phyloP scores from a whole-genome alignment of 192 early-diverging fungal species.

The Podila horticola region DNA sequence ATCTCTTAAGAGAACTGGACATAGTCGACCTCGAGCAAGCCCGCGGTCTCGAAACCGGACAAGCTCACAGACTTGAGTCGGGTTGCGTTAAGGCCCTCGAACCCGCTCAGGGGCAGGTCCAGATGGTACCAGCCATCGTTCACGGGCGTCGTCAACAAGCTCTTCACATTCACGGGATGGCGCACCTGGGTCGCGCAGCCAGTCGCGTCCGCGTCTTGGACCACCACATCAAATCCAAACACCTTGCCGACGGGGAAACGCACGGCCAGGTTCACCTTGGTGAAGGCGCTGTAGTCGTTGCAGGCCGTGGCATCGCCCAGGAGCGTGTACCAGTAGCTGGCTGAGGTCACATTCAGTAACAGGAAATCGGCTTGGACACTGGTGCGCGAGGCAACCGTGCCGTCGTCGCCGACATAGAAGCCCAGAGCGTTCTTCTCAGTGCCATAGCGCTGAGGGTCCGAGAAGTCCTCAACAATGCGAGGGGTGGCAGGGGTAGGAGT shows the following conservation, averaged over 20 bases:
- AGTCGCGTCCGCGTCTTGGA: neutral
- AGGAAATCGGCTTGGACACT: constrained; percentile 21
- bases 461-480: constrained; percentile 15
- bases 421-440: constrained; percentile 16
- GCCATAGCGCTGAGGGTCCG: constrained; percentile 21
- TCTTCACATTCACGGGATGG: neutral
- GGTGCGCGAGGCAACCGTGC: constrained; percentile 5
- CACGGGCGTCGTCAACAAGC: neutral
- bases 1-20: neutral
- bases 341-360: neutral
- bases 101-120: neutral
- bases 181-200: neutral
- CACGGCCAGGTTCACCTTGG: constrained; percentile 15
- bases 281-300: constrained; percentile 25
- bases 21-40: neutral
- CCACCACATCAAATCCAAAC: constrained; percentile 11
- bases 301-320: constrained; percentile 10
- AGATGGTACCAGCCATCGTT: constrained; percentile 2
- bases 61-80: neutral
- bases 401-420: constrained; percentile 14
- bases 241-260: constrained; percentile 20
- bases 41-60: neutral
- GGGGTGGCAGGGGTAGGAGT: constrained; percentile 13
- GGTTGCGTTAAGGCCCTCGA: neutral
- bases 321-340: constrained; percentile 25